Percentiles rank a stretch among this genome's conserved stretches.
phyloP scores from a whole-genome alignment of 176 grass and related monocot species.

The Alloteropsis semialata region DNA sequence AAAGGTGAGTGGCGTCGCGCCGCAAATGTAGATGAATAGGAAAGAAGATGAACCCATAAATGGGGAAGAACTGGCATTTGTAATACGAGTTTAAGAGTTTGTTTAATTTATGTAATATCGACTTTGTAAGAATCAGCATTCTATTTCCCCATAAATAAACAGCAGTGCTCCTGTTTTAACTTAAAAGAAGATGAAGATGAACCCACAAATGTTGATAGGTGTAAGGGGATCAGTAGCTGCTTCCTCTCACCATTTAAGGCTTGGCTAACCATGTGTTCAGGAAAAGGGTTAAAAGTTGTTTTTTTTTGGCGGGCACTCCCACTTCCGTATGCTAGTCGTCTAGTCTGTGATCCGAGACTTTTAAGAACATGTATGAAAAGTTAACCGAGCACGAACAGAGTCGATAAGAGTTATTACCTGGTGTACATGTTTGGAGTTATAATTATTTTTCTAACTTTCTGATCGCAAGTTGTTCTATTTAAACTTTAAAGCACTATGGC shows the following conservation, averaged over 20 bases:
- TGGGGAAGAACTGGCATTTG: too few relatives aligned
- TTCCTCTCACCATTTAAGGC: constrained; percentile 34
- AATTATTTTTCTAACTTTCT: background rate
- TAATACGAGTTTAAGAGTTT: too few relatives aligned
- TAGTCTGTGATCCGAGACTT: background rate
- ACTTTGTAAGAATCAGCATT: too few relatives aligned
- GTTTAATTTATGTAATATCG: too few relatives aligned
- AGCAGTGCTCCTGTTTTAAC: too few relatives aligned
- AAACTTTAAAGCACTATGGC: background rate
- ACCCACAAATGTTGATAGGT: constrained; percentile 4
- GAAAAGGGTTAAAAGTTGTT: constrained; percentile 24
- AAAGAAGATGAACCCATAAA: too few relatives aligned
- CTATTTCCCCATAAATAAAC: too few relatives aligned
- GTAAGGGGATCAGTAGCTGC: background rate
- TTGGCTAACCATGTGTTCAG: constrained; percentile 31
- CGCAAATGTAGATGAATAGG: too few relatives aligned
- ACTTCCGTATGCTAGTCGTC: constrained; percentile 24
- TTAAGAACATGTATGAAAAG: constrained; percentile 19
- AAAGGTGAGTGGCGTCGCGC: too few relatives aligned
- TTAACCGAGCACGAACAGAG: constrained; percentile 6
- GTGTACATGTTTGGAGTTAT: constrained; percentile 30
- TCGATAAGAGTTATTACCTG: background rate
- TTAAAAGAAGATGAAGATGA: too few relatives aligned
- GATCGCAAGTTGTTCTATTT: background rate
- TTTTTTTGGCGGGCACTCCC: constrained; percentile 59